Evolutionary conservation across 2,329 filamentous ascomycete species (phyloP), one percentile per base, ranked within the genome.

Genomic region (Fusarium kyushuense): DNA sequence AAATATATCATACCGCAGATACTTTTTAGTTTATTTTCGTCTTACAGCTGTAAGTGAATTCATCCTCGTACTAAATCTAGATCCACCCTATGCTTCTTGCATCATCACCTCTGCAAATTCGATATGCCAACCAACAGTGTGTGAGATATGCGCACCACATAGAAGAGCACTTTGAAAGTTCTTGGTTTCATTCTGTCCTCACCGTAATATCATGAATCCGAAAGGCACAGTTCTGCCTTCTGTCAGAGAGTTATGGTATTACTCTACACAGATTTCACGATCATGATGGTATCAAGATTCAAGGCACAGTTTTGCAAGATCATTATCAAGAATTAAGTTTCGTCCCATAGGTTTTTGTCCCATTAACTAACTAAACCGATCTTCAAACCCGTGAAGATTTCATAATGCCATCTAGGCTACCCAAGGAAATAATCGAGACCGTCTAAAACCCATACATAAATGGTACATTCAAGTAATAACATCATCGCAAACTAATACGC

Each of bases 321-420:
- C 17, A 48, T 35, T 17, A 23, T 32, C 33, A 40, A 55, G 13
- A 30, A 49, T 17, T 36, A 59, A 10, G 12, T 33, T 27, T 42
- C 21, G 19, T 58, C 60, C 48, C 52, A 60, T 60, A 47, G 32
- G 35, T 55, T 56, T 56, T 63, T 61, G 54, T 72, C 62, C 56
- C 70, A 75, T 77, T 77, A 80, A 78, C 77, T 78, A 83, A 84
- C 82, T 82, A 83, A 83, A 80, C 79, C 67, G 65, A 71, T 76
- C 76, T 76, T 75, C 73, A 75, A 75, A 71, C 75, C 72, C 58
- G 72, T 74, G 66, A 72, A 73, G 71, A 73, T 65, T 66, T 66
- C 67, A 72, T 38, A 69, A 69, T 74, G 73, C 76, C 72, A 61
- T 69, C 71, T 65, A 73, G 70, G 72, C 70, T 72, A 63, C 65